Percentiles rank a stretch among this genome's conserved stretches.
phyloP scores from a whole-genome alignment of 306 rosid species.

The Cicer yamashitae region DNA sequence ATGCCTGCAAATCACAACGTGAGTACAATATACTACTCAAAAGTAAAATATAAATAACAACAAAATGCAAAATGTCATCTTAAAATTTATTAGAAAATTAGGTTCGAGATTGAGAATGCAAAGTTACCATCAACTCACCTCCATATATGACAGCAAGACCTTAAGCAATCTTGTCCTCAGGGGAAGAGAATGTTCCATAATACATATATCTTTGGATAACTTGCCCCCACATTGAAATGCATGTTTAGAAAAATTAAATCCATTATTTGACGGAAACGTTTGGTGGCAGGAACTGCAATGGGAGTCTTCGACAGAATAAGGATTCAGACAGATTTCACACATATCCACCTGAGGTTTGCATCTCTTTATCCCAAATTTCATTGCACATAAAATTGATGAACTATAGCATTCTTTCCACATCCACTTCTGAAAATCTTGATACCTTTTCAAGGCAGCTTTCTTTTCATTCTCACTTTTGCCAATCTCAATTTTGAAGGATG shows the following conservation, averaged over 20 bases:
- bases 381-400: conserved; percentile 68
- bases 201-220: conserved; percentile 49
- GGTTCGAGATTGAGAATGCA: conserved; percentile 1
- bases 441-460: conserved; percentile 75
- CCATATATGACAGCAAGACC: conserved; percentile 70
- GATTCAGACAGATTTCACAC: conserved; percentile 71
- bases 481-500: conserved; percentile 84
- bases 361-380: conserved; percentile 76
- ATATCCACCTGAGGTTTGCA: conserved; percentile 67
- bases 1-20: conserved; percentile 63
- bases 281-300: conserved; percentile 88
- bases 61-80: conserved; percentile 26
- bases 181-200: conserved; percentile 72
- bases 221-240: conserved; percentile 68
- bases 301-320: conserved; percentile 68
- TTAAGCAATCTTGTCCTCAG: conserved; percentile 77
- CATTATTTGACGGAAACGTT: conserved; percentile 56
- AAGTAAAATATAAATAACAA: conserved; percentile 4
- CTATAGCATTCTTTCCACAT: conserved; percentile 81
- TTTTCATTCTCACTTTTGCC: conserved; percentile 79
- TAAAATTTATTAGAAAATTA: conserved; percentile 21
- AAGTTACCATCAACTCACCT: conserved; percentile 65
- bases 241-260: conserved; percentile 65
- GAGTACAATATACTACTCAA: conserved; percentile 22
- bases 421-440: conserved; percentile 94